Base-by-base conservation (phyloP, 2,329 filamentous ascomycete genomes). In the Blastomyces silverae region DNA sequence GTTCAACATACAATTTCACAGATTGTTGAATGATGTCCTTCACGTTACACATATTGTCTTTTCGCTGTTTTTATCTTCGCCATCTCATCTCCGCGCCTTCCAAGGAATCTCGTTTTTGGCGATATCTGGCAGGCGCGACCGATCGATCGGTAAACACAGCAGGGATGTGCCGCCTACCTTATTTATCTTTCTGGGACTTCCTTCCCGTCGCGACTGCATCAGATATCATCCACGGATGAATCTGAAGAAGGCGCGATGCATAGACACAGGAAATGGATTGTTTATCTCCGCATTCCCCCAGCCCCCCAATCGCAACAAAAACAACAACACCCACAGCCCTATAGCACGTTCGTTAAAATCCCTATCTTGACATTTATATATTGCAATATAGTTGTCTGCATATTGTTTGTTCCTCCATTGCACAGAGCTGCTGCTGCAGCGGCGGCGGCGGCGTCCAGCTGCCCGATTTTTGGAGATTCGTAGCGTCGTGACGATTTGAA, bases 391-490 rank as follows among this genome's bases (percentile, higher is more conserved):
- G 20, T 58, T 42, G 31, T 39, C n/a, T 58, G 31, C 37, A 15
- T 58, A 42, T 58, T 58, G 56, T 58, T 58, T 6, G 34, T 58
- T 20, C 20, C 25, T 42, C n/a, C 56, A 42, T 42, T 42, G 31
- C 56, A 42, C 37, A 58, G 34, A 58, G 34, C 55, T 58, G 55
- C 55, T 8, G 55, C 20, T 8, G 56, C 2, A 34, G 31, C 20
- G 34, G 53, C 44, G 20, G 44, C 44, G 15, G 44, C 17, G 37
- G 37, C 25, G 4, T 17, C 53, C 28, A 37, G 28, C 2, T 56
- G 10, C 10, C 53, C 31, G 10, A 15, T 37, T 28, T 28, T 52
- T 52, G 4, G 48, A 22, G 22, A 52, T 56, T 37, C 28, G 28
- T 37, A 4, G 7, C 28, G 17, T 11, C 20, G 28, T 31, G 31